Evolutionary conservation across 2,329 filamentous ascomycete genomes (phyloP).

Genomic region (Claviceps citrina): DNA sequence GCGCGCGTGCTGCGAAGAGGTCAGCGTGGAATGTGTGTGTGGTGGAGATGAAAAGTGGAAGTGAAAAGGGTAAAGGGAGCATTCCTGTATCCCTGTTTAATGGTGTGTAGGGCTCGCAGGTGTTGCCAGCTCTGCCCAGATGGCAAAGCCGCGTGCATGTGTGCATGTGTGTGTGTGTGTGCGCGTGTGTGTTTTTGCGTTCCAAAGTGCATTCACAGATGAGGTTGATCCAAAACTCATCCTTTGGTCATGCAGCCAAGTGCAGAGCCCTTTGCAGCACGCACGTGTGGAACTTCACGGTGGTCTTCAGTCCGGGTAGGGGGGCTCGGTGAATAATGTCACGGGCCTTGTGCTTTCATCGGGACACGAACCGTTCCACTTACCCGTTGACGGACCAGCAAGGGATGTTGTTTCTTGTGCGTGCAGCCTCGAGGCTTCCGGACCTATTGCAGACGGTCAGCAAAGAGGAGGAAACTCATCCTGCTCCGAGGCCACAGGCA

Average conservation of each 20-base stretch:
- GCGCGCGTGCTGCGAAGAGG: background rate
- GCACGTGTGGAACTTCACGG: slow-evolving; percentile 1
- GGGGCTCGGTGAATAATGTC: background rate
- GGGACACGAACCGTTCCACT: background rate
- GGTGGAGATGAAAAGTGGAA: background rate
- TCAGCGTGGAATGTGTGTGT: background rate
- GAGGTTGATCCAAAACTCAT: background rate
- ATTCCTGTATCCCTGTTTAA: too few species aligned
- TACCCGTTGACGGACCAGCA: background rate
- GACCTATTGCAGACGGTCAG: background rate
- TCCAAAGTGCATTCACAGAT: background rate
- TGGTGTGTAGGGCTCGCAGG: background rate
- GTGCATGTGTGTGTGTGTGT: too few species aligned
- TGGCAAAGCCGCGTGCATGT: background rate
- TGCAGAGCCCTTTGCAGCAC: too few species aligned
- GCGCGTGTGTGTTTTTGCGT: too few species aligned
- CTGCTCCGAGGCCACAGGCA: too few species aligned
- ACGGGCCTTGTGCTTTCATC: background rate
- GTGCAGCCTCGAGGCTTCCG: background rate
- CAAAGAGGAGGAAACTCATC: too few species aligned
- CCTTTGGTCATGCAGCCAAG: background rate
- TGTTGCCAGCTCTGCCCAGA: background rate
- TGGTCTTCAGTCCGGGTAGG: background rate
- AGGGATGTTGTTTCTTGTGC: background rate
- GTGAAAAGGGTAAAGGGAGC: background rate